Conservation (phyloP, 2,329 filamentous ascomycete species). For the Epichloe elymi region DNA sequence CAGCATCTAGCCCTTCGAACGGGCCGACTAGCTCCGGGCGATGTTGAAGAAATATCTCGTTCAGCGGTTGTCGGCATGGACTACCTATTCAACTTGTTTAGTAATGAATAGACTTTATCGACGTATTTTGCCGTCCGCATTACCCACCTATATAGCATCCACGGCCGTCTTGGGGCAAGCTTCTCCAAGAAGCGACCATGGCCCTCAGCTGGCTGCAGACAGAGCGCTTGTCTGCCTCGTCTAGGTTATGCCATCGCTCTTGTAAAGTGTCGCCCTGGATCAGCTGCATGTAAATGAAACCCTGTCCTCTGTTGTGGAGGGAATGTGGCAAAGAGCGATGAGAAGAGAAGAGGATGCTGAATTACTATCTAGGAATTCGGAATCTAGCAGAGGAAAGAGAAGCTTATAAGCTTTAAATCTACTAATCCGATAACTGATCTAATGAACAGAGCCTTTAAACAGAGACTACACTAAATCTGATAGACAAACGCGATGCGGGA, state of each 20-base stretch:
- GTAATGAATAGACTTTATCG: conserved; percentile 8
- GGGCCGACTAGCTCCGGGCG: conserved; percentile 14
- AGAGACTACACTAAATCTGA: too few relatives aligned
- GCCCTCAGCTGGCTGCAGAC: conserved; percentile 18
- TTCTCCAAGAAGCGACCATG: conserved; percentile 11
- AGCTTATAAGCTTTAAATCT: too few relatives aligned
- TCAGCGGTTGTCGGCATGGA: conserved; percentile 15
- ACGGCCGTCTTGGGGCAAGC: conserved; percentile 7
- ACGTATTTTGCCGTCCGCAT: neutral
- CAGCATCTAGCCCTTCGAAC: conserved; percentile 17
- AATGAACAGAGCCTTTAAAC: too few relatives aligned
- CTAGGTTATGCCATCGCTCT: conserved; percentile 8
- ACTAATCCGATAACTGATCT: too few relatives aligned
- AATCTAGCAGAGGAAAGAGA: too few relatives aligned
- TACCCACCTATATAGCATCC: conserved; percentile 11
- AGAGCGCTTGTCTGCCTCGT: conserved; percentile 10
- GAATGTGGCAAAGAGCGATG: too few relatives aligned
- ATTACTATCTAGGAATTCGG: too few relatives aligned
- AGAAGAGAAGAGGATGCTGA: too few relatives aligned
- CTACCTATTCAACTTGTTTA: conserved; percentile 14
- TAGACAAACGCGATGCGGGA: too few relatives aligned
- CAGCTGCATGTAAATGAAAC: conserved; percentile 15
- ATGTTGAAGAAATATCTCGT: conserved; percentile 17
- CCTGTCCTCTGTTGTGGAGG: too few relatives aligned
- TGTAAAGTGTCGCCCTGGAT: conserved; percentile 12